These are phyloP conservation scores for Kodamaea hsintzibuensis DNA, from an alignment of 805 yeast species.

Conservation along the genomic window DNA sequence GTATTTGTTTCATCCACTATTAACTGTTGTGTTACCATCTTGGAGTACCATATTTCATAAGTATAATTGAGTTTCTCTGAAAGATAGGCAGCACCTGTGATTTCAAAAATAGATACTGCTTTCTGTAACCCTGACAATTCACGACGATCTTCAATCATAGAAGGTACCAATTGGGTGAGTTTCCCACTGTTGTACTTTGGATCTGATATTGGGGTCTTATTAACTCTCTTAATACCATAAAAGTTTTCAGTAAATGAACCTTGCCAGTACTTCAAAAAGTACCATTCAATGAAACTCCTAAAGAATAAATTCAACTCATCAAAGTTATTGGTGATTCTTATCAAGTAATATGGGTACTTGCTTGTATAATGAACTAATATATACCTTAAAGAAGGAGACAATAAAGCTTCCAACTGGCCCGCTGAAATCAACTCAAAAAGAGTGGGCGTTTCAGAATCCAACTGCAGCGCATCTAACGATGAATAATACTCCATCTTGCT, in stretches of 20 bases:
- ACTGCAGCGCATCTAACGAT: constrained; percentile 70
- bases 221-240: constrained; percentile 78
- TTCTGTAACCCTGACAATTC: constrained; percentile 56
- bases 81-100: constrained; percentile 68
- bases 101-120: constrained; percentile 53
- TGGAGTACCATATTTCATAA: constrained; percentile 64
- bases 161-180: constrained; percentile 38
- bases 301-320: constrained; percentile 72
- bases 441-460: constrained; percentile 79
- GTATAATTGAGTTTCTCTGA: constrained; percentile 64
- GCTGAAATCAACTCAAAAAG: constrained; percentile 86
- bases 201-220: constrained; percentile 34
- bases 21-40: constrained; percentile 51
- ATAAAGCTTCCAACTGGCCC: constrained; percentile 68
- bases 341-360: constrained; percentile 67
- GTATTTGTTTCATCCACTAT: constrained; percentile 19
- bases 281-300: constrained; percentile 68
- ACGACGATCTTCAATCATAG: constrained; percentile 50
- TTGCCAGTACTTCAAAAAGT: constrained; percentile 71
- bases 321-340: constrained; percentile 62
- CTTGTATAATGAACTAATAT: constrained; percentile 79
- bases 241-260: constrained; percentile 89
- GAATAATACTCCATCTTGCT: constrained; percentile 73
- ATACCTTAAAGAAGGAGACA: constrained; percentile 82
- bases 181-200: constrained; percentile 31